Percentiles rank a stretch among this genome's conserved stretches.
Evolutionary conservation across 495 filamentous ascomycete species (phyloP).

Genomic region (Elasticomyces elasticus): DNA sequence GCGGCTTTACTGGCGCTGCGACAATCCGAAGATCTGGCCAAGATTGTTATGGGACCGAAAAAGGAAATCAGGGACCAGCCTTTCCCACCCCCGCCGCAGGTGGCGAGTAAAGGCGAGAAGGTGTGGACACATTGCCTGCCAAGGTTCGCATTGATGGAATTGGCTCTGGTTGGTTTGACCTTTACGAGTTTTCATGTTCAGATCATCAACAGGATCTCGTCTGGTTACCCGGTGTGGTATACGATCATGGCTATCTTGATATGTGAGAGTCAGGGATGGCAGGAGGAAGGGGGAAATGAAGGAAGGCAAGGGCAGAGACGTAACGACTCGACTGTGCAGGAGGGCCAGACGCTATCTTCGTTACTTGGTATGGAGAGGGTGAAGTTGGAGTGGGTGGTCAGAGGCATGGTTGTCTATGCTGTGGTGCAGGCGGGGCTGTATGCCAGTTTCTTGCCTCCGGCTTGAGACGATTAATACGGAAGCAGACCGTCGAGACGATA

Average conservation of each 20-base stretch:
- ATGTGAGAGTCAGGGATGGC: background rate
- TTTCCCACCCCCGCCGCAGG: slow-evolving; percentile 4
- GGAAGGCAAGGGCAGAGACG: background rate
- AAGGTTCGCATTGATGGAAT: slow-evolving; percentile 60
- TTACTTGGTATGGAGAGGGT: background rate
- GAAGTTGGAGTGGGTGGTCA: slow-evolving; percentile 34
- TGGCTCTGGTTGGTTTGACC: slow-evolving; percentile 60
- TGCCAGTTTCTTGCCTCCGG: slow-evolving; percentile 92
- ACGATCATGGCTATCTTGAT: slow-evolving; percentile 51
- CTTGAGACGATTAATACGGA: too few relatives aligned
- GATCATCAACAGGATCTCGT: slow-evolving; percentile 81
- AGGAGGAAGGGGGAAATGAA: background rate
- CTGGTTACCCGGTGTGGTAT: slow-evolving; percentile 84
- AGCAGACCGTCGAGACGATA: too few relatives aligned
- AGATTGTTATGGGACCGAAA: background rate
- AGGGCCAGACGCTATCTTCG: background rate
- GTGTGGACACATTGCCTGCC: slow-evolving; percentile 19
- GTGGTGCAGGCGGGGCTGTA: slow-evolving; percentile 72
- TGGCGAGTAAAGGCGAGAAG: background rate
- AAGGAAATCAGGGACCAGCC: slow-evolving; percentile 2
- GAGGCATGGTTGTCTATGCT: slow-evolving; percentile 71
- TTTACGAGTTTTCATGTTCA: slow-evolving; percentile 81
- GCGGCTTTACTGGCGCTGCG: slow-evolving; percentile 35
- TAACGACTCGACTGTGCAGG: background rate
- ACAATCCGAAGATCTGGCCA: slow-evolving; percentile 11